Percentiles rank a stretch among this genome's conserved stretches.
phyloP scores from a whole-genome alignment of 768 basidiomycete species.

The Tricholoma sp. region DNA sequence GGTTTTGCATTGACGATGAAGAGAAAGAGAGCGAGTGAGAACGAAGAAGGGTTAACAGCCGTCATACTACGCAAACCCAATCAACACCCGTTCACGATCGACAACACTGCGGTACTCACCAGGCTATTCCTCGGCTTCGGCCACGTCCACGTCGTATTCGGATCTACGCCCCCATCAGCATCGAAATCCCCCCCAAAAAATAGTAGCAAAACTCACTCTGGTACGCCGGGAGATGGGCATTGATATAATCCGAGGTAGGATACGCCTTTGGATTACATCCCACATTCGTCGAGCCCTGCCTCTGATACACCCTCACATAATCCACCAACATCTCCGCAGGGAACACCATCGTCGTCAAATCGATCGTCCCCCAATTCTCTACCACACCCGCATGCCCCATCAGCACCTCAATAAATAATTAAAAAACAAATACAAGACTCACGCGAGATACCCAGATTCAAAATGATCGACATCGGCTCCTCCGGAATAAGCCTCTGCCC shows the following conservation, averaged over 20 bases:
- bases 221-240: slow-evolving; percentile 49
- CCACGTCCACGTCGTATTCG: neutral
- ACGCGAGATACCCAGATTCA: slow-evolving; percentile 64
- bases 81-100: neutral
- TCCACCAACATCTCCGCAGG: slow-evolving; percentile 70
- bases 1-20: neutral
- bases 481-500: slow-evolving; percentile 54
- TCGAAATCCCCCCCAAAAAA: neutral
- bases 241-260: slow-evolving; percentile 65
- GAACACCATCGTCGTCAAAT: slow-evolving; percentile 54
- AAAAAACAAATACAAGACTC: slow-evolving; percentile 14
- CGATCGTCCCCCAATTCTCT: slow-evolving; percentile 65
- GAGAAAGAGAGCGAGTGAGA: no score
- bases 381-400: slow-evolving; percentile 1
- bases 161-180: neutral
- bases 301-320: slow-evolving; percentile 81
- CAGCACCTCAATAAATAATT: no score
- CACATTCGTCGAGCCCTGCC: slow-evolving; percentile 47
- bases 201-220: slow-evolving; percentile 36
- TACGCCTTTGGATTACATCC: slow-evolving; percentile 63
- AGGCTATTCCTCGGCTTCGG: neutral
- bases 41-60: neutral
- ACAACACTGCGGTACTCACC: neutral
- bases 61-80: neutral
- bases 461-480: slow-evolving; percentile 55